These are phyloP conservation scores for Exophiala oligosperma DNA, from an alignment of 2,329 filamentous ascomycete species.

Conservation along the genomic window DNA sequence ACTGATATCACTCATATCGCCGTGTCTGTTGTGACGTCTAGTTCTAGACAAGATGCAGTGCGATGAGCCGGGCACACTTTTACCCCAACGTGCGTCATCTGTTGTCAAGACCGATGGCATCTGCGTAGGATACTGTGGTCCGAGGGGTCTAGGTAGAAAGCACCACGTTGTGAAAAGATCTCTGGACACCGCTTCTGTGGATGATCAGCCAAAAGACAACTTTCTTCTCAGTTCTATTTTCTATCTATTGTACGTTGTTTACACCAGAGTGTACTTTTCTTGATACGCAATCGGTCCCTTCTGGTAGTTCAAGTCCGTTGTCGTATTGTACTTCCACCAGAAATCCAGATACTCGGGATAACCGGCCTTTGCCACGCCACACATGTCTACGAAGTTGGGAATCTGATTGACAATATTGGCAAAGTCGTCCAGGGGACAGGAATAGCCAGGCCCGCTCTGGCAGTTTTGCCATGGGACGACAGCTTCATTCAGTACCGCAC, in stretches of 20 bases:
- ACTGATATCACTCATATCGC: too few species aligned
- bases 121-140: too few species aligned
- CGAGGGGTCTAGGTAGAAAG: too few species aligned
- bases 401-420: background rate
- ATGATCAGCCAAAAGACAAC: too few species aligned
- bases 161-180: too few species aligned
- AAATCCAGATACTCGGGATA: conserved; percentile 9
- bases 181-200: too few species aligned
- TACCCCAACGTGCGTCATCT: too few species aligned
- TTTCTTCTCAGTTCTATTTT: too few species aligned
- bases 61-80: too few species aligned
- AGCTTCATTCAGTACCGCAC: conserved; percentile 10
- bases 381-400: conserved; percentile 4
- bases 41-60: too few species aligned
- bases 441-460: conserved; percentile 7
- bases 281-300: conserved; percentile 2
- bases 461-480: conserved; percentile 7
- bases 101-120: too few species aligned
- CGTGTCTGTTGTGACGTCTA: too few species aligned
- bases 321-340: conserved; percentile 10
- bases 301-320: conserved; percentile 3
- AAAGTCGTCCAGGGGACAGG: conserved; percentile 4
- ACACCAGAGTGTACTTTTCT: conserved; percentile 3
- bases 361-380: conserved; percentile 1
- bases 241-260: background rate